Percentiles rank a stretch among this genome's conserved stretches.
These are phyloP conservation scores for Ajuga chamaepitys DNA, from an alignment of 257 asterid species.

Conservation along the genomic window DNA sequence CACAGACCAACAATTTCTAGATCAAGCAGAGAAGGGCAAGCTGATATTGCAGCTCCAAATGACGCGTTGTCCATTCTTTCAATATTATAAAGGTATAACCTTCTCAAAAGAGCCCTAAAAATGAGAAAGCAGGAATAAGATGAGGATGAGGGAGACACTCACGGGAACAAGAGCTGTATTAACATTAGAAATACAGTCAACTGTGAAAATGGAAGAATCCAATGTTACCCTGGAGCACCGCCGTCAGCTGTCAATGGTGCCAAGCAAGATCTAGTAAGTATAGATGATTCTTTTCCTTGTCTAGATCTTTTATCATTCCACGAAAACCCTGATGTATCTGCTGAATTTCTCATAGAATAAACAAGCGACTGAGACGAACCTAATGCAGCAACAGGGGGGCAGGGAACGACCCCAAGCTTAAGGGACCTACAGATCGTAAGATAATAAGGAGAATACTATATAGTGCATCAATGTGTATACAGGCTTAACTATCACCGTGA, in stretches of 20 bases:
- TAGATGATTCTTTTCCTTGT: conserved; percentile 58
- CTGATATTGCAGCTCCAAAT: conserved; percentile 58
- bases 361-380: conserved; percentile 38
- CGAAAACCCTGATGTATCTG: conserved; percentile 56
- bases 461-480: conserved; percentile 7
- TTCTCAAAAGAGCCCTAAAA: conserved; percentile 54
- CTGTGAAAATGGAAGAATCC: not conserved
- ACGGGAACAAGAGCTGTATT: not conserved
- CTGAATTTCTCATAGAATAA: conserved; percentile 46
- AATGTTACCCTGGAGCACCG: conserved; percentile 64
- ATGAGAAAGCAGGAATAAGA: not conserved
- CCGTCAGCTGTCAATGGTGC: conserved; percentile 57
- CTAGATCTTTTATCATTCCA: conserved; percentile 67
- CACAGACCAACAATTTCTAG: conserved; percentile 88
- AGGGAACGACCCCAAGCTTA: conserved; percentile 66
- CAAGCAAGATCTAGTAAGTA: conserved; percentile 75
- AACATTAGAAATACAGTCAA: not conserved
- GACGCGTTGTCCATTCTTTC: conserved; percentile 68
- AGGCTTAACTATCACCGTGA: conserved; percentile 1
- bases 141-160: not conserved
- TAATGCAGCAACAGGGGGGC: conserved; percentile 31
- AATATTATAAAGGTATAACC: conserved; percentile 72
- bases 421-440: conserved; percentile 46
- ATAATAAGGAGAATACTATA: not conserved
- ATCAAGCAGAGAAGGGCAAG: conserved; percentile 68